These are phyloP conservation scores for Leonotis leonurus DNA, from an alignment of 257 asterid genomes.

Conservation along the genomic window DNA sequence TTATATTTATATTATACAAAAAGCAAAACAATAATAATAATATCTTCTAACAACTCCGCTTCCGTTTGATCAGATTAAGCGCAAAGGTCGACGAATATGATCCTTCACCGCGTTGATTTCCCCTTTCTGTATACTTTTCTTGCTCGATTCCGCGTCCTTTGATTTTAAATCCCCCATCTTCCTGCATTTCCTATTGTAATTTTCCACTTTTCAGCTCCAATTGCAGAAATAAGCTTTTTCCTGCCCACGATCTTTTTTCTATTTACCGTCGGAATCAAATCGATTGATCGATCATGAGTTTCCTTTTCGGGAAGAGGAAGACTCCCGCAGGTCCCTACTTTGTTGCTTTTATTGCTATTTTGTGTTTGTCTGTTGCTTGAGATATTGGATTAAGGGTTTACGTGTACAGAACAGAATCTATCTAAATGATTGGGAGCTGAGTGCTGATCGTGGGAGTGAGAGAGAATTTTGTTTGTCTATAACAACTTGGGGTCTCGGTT, in stretches of 20 bases:
- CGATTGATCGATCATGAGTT: constrained; percentile 50
- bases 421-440: not conserved
- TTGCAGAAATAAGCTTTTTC: constrained; percentile 2
- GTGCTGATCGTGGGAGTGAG: not conserved
- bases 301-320: constrained; percentile 82
- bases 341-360: not conserved
- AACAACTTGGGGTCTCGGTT: constrained; percentile 3
- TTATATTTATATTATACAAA: too few species aligned
- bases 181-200: too few species aligned
- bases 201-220: not conserved
- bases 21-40: too few species aligned
- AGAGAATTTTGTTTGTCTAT: not conserved
- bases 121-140: constrained; percentile 6
- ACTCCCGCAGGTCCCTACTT: constrained; percentile 75
- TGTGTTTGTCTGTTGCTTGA: not conserved
- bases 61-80: not conserved
- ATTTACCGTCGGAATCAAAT: constrained; percentile 6
- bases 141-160: constrained; percentile 24
- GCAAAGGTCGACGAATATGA: not conserved
- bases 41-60: not conserved
- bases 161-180: not conserved
- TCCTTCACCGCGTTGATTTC: constrained; percentile 23
- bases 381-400: not conserved
- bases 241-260: constrained; percentile 3
- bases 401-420: not conserved